Evolutionary conservation across 495 filamentous ascomycete species (phyloP), one percentile per base, ranked within the genome.

Genomic region (Penicillium maclennaniae): DNA sequence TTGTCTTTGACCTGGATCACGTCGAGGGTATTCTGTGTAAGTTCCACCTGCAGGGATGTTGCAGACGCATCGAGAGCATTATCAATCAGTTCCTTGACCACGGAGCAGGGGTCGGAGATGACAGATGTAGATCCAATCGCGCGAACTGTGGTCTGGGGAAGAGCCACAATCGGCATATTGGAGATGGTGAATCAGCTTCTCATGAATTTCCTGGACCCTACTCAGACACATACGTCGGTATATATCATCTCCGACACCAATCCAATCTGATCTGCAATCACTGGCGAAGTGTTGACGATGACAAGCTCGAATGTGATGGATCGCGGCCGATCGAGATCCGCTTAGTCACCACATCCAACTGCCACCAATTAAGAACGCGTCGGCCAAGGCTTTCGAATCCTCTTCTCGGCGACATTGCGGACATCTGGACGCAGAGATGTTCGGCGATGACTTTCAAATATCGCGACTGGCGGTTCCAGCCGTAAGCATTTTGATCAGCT

Each of bases 1-100:
- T 96, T 95, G 68, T 98, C 93, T 52, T 87, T 86, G 49, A 97
- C 84, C 56, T 92, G 88, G 43, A 98, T 85, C n/a, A 81, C 74
- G 65, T 92, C 88, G 12, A 97, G 64, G 0, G 87, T 83, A 56
- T 97, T 91, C 21, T 74, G 59, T 2, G 89, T 87, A 25, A 96
- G 75, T 50, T 92, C 78, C 28, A 97, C 72, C 26, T 82, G 77
- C 36, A 97, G 76, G 0, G 82, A 82, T 2, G 86, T 83, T 6
- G 92, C 87, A 21, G 79, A 78, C 4, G 92, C 88, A 67, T 97
- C 93, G 8, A 97, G 75, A 17, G 89, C 83, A 66, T 98, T 98
- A 53, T 98, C 93, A 28, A 98, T 62, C 9, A 97, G 81, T 63
- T 98, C 93, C 66, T 98, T 98, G 47, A 95, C 80, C 15, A 96